Evolutionary conservation across 2,329 filamentous ascomycete genomes (phyloP), one percentile per base, ranked within the genome.

Genomic region (Beauveria sp.): DNA sequence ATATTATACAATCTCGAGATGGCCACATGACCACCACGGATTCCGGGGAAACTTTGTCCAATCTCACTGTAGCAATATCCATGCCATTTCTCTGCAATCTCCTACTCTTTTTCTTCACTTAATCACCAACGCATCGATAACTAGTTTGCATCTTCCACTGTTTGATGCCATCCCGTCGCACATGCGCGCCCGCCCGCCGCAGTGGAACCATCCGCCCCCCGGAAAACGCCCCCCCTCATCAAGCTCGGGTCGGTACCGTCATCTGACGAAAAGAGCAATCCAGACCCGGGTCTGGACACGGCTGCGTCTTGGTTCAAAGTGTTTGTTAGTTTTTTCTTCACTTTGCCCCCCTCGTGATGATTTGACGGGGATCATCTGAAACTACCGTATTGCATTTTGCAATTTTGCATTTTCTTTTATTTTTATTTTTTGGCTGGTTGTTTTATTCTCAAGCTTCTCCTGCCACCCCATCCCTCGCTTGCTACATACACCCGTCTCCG

Each of bases 201-300:
- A 8, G 37, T 50, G 24, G 55, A 44, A 52, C 46, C 55, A 3
- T 2, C 55, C 16, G 14, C n/a, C 28, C 55, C 55, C 55, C 43
- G 28, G 24, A 37, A 55, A 46, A 50, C 24, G 47, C 53, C 30
- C 37, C 54, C 54, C 34, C 34, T n/a, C 14, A n/a, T 44, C 43
- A 56, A 56, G 43, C 54, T 48, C 55, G 46, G 55, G 55, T 51
- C 55, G 55, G 55, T 34, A 37, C 46, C 46, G 47, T 58, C 55
- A 58, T 58, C 55, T 58, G 55, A 58, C 55, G 55, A 59, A 51
- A 50, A 51, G n/a, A 51, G 37, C 47, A 59, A 59, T 52, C 47
- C 47, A 44, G 56, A 44, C 56, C 37, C n/a, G 40, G 47, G 56
- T 59, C 56, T 52, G 46, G 55, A 26, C 37, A 16, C 26, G 24